A percentile compares a stretch with the other conserved stretches of the same genome.
Conservation (phyloP, 2,329 filamentous ascomycete species). For the Claviceps monticola region DNA sequence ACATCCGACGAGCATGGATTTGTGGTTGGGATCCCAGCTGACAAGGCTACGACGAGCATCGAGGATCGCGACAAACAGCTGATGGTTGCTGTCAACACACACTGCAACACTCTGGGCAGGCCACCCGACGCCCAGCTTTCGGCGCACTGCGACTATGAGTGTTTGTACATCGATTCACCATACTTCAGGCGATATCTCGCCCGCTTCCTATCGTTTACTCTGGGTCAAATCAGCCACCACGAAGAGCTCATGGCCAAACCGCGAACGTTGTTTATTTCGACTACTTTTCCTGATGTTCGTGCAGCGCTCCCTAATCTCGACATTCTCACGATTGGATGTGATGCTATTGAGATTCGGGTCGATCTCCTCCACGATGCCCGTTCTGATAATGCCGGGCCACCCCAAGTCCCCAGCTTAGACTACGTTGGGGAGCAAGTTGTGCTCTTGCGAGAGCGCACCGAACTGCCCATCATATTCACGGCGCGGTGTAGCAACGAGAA, state of each 20-base stretch:
- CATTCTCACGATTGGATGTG: constrained; percentile 73
- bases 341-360: constrained; percentile 74
- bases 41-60: constrained; percentile 43
- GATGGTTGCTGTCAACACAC: constrained; percentile 59
- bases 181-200: constrained; percentile 65
- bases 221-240: constrained; percentile 69
- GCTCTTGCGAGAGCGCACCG: constrained; percentile 68
- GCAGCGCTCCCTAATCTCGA: constrained; percentile 73
- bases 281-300: constrained; percentile 75
- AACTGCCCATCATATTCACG: constrained; percentile 83
- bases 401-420: constrained; percentile 58
- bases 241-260: constrained; percentile 64
- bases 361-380: constrained; percentile 65
- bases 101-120: constrained; percentile 59
- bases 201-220: constrained; percentile 63
- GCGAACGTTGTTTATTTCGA: constrained; percentile 74
- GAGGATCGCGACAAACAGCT: constrained; percentile 41
- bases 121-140: constrained; percentile 54
- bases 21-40: constrained; percentile 53
- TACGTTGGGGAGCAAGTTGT: constrained; percentile 82
- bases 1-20: constrained; percentile 41
- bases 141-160: constrained; percentile 67
- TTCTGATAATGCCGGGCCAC: constrained; percentile 41
- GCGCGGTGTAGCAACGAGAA: constrained; percentile 72
- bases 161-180: constrained; percentile 60